Base-by-base conservation (phyloP, 108 stramenopile genomes). In the Craspedostauros australis region DNA sequence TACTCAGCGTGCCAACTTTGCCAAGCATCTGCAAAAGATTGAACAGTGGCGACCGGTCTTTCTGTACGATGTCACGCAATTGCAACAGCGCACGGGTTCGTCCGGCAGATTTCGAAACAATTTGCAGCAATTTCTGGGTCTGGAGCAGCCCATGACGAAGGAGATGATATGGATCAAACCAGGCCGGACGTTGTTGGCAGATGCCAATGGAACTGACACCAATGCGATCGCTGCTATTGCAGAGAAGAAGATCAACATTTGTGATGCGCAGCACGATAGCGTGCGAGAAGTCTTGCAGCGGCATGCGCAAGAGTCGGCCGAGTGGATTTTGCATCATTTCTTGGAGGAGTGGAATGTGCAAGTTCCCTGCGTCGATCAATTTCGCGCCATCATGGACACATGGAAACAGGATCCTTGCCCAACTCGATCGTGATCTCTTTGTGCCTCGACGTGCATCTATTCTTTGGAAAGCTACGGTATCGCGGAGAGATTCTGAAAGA, bases 1-100 rank as follows among this genome's bases (percentile, higher is more conserved):
- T 45, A 84, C 82, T 7, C 54, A 71, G 61, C 52, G 88, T 28
- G 76, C 75, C 43, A 68, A 70, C n/a, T 86, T 90, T 65, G 50
- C 51, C 20, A 32, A 62, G 2, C 60, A 51, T 9, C 26, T 55
- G 50, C n/a, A 59, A 45, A 52, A 46, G 23, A 61, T 57, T 34
- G 50, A 47, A 37, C 21, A 48, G n/a, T 29, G 4, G 21, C 72
- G 53, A 21, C 19, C 20, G 33, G 51, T 75, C 4, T 80, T 80
- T 33, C 33, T 80, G 16, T 73, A 76, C 27, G 53, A 80, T 26
- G 54, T 73, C 8, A 29, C 57, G 20, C 79, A 80, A 48, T 44
- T 80, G 12, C 23, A 34, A 24, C 19, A 58, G 29, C 11, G 14
- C 9, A 12, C 27, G 15, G 4, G 5, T 29, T 16, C 4, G 23